phyloP scores from a whole-genome alignment of 352 stramenopile genomes.

The Globisporangium acanthophoron region DNA sequence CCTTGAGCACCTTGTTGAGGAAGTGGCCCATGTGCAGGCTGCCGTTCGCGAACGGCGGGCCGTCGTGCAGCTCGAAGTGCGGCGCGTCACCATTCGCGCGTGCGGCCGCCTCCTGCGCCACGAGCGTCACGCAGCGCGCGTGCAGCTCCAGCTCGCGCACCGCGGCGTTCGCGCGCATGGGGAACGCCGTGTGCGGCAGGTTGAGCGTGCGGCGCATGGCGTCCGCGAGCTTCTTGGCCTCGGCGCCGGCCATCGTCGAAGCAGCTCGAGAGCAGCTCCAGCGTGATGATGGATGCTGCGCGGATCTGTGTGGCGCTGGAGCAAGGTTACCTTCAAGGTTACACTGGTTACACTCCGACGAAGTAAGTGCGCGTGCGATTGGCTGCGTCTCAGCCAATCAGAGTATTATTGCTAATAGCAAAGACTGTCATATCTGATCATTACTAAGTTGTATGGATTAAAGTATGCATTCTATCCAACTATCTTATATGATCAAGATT shows the following conservation, averaged over 20 bases:
- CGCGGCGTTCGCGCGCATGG: conserved; percentile 94
- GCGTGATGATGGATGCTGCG: background rate
- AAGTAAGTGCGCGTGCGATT: too few relatives aligned
- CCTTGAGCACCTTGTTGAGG: conserved; percentile 93
- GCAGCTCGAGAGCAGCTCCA: conserved; percentile 1
- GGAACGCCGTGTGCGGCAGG: conserved; percentile 93
- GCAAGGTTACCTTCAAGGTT: too few relatives aligned
- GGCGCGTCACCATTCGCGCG: conserved; percentile 11
- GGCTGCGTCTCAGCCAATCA: too few relatives aligned
- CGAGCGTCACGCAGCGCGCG: conserved; percentile 50
- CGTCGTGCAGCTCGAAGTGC: conserved; percentile 96
- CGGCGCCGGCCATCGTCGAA: background rate
- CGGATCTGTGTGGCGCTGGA: background rate
- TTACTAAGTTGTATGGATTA: too few relatives aligned
- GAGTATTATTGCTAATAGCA: too few relatives aligned
- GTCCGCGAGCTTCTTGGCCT: conserved; percentile 61
- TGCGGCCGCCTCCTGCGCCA: conserved; percentile 46
- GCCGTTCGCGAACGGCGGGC: conserved; percentile 98
- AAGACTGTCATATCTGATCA: too few relatives aligned
- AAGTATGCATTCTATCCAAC: too few relatives aligned
- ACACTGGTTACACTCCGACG: too few relatives aligned
- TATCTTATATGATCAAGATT: too few relatives aligned
- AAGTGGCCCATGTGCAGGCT: conserved; percentile 97
- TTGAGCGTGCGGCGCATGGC: conserved; percentile 92
- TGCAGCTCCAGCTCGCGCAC: conserved; percentile 68